Evolutionary conservation across 805 yeast species (phyloP).

Genomic region (Starmerella gropengiesseri): DNA sequence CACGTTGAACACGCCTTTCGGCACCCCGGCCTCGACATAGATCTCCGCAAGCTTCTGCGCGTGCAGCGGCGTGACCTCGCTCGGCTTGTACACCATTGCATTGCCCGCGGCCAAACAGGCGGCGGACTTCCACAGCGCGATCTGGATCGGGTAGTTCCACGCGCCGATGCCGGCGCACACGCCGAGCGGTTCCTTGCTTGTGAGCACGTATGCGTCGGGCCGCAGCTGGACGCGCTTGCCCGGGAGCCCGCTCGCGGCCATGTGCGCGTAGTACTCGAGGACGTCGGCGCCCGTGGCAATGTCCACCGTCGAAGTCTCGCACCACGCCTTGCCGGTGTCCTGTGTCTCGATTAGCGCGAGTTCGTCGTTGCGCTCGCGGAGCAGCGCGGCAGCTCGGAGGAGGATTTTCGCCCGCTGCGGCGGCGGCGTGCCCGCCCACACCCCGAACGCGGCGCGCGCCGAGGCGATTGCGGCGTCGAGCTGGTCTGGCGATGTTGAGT

Average conservation of each 20-base stretch:
- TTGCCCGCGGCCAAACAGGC: slow-evolving; percentile 76
- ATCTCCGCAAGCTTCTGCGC: slow-evolving; percentile 47
- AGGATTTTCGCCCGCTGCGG: slow-evolving; percentile 49
- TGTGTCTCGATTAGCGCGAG: slow-evolving; percentile 69
- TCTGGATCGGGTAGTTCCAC: slow-evolving; percentile 56
- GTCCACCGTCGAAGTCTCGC: slow-evolving; percentile 29
- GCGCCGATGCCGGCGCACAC: slow-evolving; percentile 60
- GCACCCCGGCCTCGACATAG: slow-evolving; percentile 57
- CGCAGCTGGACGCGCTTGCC: slow-evolving; percentile 51
- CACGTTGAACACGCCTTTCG: slow-evolving; percentile 62
- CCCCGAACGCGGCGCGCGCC: slow-evolving; percentile 62
- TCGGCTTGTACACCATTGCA: slow-evolving; percentile 55
- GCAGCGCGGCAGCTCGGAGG: slow-evolving; percentile 58
- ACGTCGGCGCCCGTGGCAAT: slow-evolving; percentile 46
- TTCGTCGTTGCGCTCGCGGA: slow-evolving; percentile 55
- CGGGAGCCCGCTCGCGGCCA: slow-evolving; percentile 54
- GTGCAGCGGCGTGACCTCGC: slow-evolving; percentile 64
- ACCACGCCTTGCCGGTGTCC: slow-evolving; percentile 78
- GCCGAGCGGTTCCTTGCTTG: slow-evolving; percentile 54
- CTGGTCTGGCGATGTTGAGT: slow-evolving; percentile 67
- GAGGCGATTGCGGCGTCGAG: slow-evolving; percentile 74
- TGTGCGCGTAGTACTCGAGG: slow-evolving; percentile 53
- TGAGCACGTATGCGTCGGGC: slow-evolving; percentile 48
- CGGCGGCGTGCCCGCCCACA: slow-evolving; percentile 67
- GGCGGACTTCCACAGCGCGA: slow-evolving; percentile 69